Base-by-base conservation (phyloP, 2,329 filamentous ascomycete genomes). In the Chrysoporthe cubensis region DNA sequence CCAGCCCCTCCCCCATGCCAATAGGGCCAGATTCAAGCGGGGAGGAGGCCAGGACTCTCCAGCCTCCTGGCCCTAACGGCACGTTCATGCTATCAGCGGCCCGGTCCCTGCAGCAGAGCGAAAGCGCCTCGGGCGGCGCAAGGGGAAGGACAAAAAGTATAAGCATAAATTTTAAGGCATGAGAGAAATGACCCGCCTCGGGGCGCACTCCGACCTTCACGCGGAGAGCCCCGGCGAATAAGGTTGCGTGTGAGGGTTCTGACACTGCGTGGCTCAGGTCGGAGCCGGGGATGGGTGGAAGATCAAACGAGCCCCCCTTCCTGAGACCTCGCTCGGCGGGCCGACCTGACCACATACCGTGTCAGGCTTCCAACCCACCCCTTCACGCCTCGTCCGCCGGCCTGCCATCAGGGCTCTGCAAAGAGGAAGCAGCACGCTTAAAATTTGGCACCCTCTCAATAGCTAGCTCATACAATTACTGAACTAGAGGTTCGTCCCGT, bases 221-320 rank as follows among this genome's bases (percentile, higher is more conserved):
- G 34, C 13, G 8, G 13, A 34, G 21, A 7, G 21, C 26, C 14
- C 16, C 54, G 9, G 26, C 66, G 61, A 65, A 67, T 67, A 1
- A 52, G 46, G n/a, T 43, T 26, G 14, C 21, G 34, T 11, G 21
- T 21, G 42, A 34, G 52, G 26, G n/a, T 40, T 60, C 62, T 65
- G 66, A 65, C 66, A 60, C 66, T 6, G 21, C 26, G 37, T 40
- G 54, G 54, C 37, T 40, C 6, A 40, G 4, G 37, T 40, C 44
- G 18, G 8, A 13, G 44, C 18, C 52, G 50, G 62, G 65, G 34
- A 2, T 26, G 26, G 42, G 16, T 44, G 56, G 66, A 52, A 67
- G 66, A 67, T 67, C 66, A 67, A 67, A 67, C 66, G 62, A 67
- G 56, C 66, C 26, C 58, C 43, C 34, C 54, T n/a, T 4, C 32